Conservation (phyloP, 2,329 filamentous ascomycete genomes). For the Ceratocystis albifundus region DNA sequence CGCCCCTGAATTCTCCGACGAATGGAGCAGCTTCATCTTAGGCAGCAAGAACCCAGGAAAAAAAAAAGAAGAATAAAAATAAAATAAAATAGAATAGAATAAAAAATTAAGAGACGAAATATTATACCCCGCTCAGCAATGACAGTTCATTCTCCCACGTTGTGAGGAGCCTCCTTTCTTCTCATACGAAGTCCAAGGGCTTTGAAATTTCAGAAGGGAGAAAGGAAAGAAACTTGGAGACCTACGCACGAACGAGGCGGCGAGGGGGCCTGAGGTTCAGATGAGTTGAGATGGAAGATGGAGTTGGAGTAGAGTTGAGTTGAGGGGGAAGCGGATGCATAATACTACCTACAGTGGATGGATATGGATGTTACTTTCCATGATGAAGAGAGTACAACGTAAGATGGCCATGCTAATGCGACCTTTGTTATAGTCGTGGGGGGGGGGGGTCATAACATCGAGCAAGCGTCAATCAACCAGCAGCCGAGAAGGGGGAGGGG, state of each 20-base stretch:
- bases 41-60: background rate
- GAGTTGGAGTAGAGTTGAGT: too few species aligned
- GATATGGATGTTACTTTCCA: background rate
- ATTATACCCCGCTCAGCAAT: background rate
- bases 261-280: too few species aligned
- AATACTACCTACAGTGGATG: background rate
- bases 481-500: background rate
- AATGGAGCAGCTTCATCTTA: background rate
- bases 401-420: background rate
- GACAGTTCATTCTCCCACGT: background rate
- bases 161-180: background rate
- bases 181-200: background rate
- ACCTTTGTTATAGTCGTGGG: slow-evolving; percentile 1
- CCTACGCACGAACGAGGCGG: too few species aligned
- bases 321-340: background rate
- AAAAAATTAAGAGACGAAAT: too few species aligned
- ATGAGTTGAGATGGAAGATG: background rate
- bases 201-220: background rate
- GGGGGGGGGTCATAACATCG: slow-evolving; percentile 9
- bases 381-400: background rate
- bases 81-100: too few species aligned
- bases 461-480: background rate
- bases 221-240: background rate
- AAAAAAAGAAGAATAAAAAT: too few species aligned
- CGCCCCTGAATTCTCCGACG: slow-evolving; percentile 2